These are phyloP conservation scores for Arachnopeziza araneosa DNA, from an alignment of 2,329 filamentous ascomycete genomes.

Conservation along the genomic window DNA sequence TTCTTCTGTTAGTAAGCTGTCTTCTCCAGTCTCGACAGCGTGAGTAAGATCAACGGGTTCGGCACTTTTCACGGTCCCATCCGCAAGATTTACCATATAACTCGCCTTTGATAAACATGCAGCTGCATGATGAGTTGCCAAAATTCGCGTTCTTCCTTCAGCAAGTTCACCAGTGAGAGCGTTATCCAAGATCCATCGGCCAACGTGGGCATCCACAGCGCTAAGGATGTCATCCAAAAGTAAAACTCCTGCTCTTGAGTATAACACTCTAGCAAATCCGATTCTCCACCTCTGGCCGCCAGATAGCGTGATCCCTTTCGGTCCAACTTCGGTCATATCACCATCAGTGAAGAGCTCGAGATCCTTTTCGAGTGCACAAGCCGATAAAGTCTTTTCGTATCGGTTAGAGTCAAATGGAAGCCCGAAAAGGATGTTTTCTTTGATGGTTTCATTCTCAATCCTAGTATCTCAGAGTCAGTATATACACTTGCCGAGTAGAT, in stretches of 20 bases:
- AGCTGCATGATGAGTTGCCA: conserved; percentile 76
- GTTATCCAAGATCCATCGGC: conserved; percentile 88
- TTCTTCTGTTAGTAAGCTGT: neutral
- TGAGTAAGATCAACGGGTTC: neutral
- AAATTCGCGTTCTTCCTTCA: conserved; percentile 77
- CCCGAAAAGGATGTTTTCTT: conserved; percentile 95
- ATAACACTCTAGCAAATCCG: conserved; percentile 87
- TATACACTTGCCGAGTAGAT: too few relatives aligned
- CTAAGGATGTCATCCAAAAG: conserved; percentile 91
- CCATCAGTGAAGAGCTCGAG: conserved; percentile 90
- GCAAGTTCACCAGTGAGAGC: conserved; percentile 82
- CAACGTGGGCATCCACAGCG: conserved; percentile 95
- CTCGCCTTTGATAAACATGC: conserved; percentile 64
- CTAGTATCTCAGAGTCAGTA: conserved; percentile 31
- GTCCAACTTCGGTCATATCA: conserved; percentile 93
- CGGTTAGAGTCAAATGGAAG: conserved; percentile 90
- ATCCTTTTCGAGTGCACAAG: conserved; percentile 85
- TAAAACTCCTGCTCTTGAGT: conserved; percentile 94
- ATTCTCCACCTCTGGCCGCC: conserved; percentile 94
- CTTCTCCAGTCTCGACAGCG: neutral
- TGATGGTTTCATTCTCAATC: conserved; percentile 97
- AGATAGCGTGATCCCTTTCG: conserved; percentile 91
- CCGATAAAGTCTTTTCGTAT: conserved; percentile 87
- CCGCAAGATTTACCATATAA: conserved; percentile 57
- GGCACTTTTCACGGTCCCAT: neutral